Percentiles rank a stretch among this genome's conserved stretches.
These are phyloP conservation scores for Brassica napus DNA, from an alignment of 345 rosid genomes.

Conservation along the genomic window Da-Ae NC_063450.1:39703001-39703500, in stretches of 20 bases:
- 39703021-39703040: slow-evolving; percentile 32
- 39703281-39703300: slow-evolving; percentile 36
- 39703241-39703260: slow-evolving; percentile 26
- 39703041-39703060: slow-evolving; percentile 49
- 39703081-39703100: slow-evolving; percentile 26
- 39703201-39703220: slow-evolving; percentile 43
- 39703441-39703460: slow-evolving; percentile 70
- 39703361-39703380: slow-evolving; percentile 39
- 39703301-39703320: slow-evolving; percentile 39
- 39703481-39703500: slow-evolving; percentile 42
- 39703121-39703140: slow-evolving; percentile 38
- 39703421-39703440: slow-evolving; percentile 75
- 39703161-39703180: slow-evolving; percentile 32
- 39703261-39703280: slow-evolving; percentile 23
- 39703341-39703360: slow-evolving; percentile 13
- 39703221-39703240: slow-evolving; percentile 38
- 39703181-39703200: slow-evolving; percentile 46
- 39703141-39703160: slow-evolving; percentile 26
- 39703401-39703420: slow-evolving; percentile 73
- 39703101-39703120: slow-evolving; percentile 6
- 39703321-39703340: slow-evolving; percentile 32
- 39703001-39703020: slow-evolving; percentile 18
- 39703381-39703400: slow-evolving; percentile 72
- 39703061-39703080: slow-evolving; percentile 14
- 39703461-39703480: slow-evolving; percentile 56